A percentile compares a stretch with the other conserved stretches of the same genome.
phyloP scores from a whole-genome alignment of 2,329 filamentous ascomycete genomes.

The Pseudocercospora vitis region DNA sequence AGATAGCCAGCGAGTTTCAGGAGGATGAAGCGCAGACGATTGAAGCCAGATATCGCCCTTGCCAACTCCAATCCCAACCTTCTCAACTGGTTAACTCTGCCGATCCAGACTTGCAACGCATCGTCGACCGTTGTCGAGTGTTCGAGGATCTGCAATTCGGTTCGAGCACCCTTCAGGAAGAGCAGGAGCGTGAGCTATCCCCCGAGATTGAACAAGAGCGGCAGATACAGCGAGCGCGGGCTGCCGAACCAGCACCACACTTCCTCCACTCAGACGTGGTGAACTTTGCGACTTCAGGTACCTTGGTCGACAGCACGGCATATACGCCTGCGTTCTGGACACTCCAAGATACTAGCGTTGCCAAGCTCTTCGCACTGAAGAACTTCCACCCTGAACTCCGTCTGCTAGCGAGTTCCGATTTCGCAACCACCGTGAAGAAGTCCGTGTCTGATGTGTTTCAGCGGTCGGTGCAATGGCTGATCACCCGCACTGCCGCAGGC shows the following conservation, averaged over 20 bases:
- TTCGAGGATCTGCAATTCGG: constrained; percentile 27
- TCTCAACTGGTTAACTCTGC: not conserved
- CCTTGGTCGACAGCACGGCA: not conserved
- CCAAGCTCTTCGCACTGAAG: constrained; percentile 11
- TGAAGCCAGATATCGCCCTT: constrained; percentile 50
- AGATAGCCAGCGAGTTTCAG: constrained; percentile 48
- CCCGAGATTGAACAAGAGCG: constrained; percentile 56
- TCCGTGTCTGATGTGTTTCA: constrained; percentile 49
- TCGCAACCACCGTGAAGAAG: constrained; percentile 12
- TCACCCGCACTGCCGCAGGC: constrained; percentile 38
- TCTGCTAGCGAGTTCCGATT: constrained; percentile 15
- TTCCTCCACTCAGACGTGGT: constrained; percentile 46
- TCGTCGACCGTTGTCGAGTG: constrained; percentile 21
- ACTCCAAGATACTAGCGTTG: constrained; percentile 14
- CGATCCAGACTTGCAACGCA: constrained; percentile 35
- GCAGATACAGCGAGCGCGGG: constrained; percentile 51
- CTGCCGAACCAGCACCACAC: constrained; percentile 45
- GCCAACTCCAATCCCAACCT: not conserved
- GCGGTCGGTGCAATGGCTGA: constrained; percentile 57
- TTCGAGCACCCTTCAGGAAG: constrained; percentile 48
- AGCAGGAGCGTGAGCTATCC: constrained; percentile 64
- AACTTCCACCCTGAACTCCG: constrained; percentile 1
- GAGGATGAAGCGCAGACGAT: constrained; percentile 58
- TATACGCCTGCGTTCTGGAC: constrained; percentile 15
- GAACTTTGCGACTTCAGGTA: constrained; percentile 44